Evolutionary conservation across 2,329 filamentous ascomycete genomes (phyloP).

Genomic region (Colletotrichum lupini): DNA sequence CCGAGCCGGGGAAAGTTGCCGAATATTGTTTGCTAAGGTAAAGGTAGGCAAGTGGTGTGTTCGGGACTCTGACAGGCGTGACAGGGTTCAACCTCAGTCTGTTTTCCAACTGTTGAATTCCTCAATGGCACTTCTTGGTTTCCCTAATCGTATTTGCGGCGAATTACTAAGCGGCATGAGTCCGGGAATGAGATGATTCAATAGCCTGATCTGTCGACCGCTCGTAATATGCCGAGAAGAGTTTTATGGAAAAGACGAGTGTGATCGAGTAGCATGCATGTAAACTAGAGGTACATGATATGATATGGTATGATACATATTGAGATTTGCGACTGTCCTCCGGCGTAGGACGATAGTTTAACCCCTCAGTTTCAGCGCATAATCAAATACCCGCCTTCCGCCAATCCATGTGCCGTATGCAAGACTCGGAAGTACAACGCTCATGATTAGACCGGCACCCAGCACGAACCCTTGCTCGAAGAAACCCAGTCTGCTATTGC

Average conservation of each 20-base stretch:
- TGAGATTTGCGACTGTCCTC: neutral
- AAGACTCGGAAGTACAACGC: constrained; percentile 19
- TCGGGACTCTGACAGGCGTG: neutral
- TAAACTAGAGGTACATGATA: neutral
- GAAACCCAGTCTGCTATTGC: constrained; percentile 26
- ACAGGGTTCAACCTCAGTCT: neutral
- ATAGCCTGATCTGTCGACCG: neutral
- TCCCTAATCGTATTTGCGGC: neutral
- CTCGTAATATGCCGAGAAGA: too few relatives aligned
- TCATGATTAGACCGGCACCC: constrained; percentile 30
- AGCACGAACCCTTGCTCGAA: constrained; percentile 28
- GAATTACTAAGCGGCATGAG: neutral
- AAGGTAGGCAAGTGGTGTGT: neutral
- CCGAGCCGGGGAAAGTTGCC: constrained; percentile 2
- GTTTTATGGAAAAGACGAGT: neutral
- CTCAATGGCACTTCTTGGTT: neutral
- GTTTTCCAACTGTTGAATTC: neutral
- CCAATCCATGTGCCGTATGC: constrained; percentile 33
- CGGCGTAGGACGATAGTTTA: neutral
- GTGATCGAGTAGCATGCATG: neutral
- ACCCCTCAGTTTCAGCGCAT: constrained; percentile 16
- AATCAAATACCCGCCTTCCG: constrained; percentile 26
- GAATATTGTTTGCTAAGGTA: neutral
- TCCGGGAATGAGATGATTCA: neutral
- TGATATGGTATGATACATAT: neutral